A percentile compares a stretch with the other conserved stretches of the same genome.
These are phyloP conservation scores for Alternaria alternata DNA, from an alignment of 2,329 filamentous ascomycete genomes.

Conservation along the genomic window DNA sequence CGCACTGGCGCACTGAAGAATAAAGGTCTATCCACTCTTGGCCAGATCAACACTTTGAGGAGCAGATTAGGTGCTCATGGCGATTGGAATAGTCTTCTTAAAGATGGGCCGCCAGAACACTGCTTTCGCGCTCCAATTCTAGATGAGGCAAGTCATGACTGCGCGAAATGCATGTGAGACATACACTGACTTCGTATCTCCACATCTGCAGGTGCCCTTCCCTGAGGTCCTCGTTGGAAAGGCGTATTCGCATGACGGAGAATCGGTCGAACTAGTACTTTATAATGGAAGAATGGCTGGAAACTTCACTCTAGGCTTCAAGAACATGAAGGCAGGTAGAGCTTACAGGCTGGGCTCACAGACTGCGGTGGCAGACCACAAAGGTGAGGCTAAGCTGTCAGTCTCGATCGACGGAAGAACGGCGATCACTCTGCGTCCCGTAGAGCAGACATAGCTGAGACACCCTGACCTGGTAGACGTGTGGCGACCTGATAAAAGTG, in stretches of 20 bases:
- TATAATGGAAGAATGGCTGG: background rate
- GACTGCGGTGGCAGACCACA: constrained; percentile 7
- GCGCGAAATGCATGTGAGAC: too few species aligned
- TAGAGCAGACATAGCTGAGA: background rate
- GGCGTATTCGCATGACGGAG: background rate
- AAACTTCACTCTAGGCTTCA: constrained; percentile 18
- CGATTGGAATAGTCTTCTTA: background rate
- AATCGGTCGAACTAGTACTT: background rate
- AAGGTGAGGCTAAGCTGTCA: constrained; percentile 6
- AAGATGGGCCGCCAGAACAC: background rate
- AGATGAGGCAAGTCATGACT: background rate
- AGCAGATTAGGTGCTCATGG: background rate
- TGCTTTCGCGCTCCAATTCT: background rate
- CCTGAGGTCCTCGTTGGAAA: background rate
- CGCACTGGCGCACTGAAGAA: background rate
- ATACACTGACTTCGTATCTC: too few species aligned
- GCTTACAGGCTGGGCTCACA: constrained; percentile 13
- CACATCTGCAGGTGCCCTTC: background rate
- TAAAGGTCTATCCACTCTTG: background rate
- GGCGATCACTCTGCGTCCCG: background rate
- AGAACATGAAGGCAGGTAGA: constrained; percentile 17
- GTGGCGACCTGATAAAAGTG: too few species aligned
- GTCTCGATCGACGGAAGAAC: background rate
- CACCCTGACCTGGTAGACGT: background rate
- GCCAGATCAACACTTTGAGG: background rate